Base-by-base conservation (phyloP, 2,329 filamentous ascomycete genomes). In the Bipolaris bicolor region DNA sequence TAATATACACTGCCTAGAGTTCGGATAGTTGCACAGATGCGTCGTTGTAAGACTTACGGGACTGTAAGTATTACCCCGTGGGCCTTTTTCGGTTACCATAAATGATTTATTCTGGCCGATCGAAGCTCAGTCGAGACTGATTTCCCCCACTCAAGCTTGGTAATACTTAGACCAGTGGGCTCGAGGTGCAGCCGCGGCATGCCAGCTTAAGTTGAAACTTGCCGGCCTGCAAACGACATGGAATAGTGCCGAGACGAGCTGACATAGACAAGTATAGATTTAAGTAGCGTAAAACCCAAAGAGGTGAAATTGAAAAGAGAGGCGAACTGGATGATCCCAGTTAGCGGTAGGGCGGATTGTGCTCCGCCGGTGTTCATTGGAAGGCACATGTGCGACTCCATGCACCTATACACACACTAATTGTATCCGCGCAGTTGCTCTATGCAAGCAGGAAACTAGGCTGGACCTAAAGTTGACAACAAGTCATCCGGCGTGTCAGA, bases 131-230 rank as follows among this genome's bases (percentile, higher is more conserved):
- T 22, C 18, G 16, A 22, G 10, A 18, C 29, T 34, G 26, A 5
- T 34, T 49, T 49, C 24, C 22, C 34, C 43, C 44, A 43, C 54
- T 22, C 31, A 11, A 37, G 22, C 22, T 22, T 41, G 26, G 26
- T 29, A 44, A 24, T 5, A 20, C 20, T 20, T 20, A 37, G 15
- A 9, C 11, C 13, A 7, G 33, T 37, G 34, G 46, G 44, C 33
- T 39, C 52, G 40, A 29, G n/a, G 33, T 55, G 52, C 20, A 51
- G 40, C 52, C 47, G 31, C 44, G 24, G 15, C 34, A 43, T 15
- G 39, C 46, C 33, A 39, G 10, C 22, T 18, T 4, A 18, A 11
- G 26, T 39, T 26, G 20, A 13, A 39, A 49, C 24, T n/a, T 39
- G 33, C 46, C 29, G 34, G 13, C 33, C 16, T 39, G 33, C 15